Evolutionary conservation across 2,329 filamentous ascomycete species (phyloP).

Genomic region (Emericellopsis cladophorae): DNA sequence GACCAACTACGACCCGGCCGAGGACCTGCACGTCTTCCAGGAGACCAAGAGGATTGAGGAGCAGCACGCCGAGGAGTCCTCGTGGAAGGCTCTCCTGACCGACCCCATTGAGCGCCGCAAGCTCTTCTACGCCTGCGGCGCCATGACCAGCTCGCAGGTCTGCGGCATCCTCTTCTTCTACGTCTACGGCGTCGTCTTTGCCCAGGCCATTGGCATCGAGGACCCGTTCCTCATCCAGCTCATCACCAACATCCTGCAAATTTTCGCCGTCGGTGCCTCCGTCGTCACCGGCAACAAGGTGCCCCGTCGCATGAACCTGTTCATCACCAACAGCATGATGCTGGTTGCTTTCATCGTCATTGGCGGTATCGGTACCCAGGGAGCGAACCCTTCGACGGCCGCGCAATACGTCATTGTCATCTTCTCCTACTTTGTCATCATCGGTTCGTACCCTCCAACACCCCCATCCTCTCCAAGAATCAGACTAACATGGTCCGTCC

Average conservation of each 20-base stretch:
- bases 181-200: conserved; percentile 25
- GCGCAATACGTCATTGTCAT: conserved; percentile 9
- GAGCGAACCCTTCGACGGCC: conserved; percentile 3
- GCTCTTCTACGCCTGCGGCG: conserved; percentile 25
- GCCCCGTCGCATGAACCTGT: conserved; percentile 17
- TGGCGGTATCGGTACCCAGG: conserved; percentile 9
- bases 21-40: conserved; percentile 8
- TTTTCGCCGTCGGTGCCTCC: conserved; percentile 19
- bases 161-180: conserved; percentile 31
- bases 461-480: neutral
- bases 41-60: conserved; percentile 11
- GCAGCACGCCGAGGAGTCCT: conserved; percentile 14
- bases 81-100: conserved; percentile 21
- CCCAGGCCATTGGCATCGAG: conserved; percentile 21
- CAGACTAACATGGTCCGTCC: neutral
- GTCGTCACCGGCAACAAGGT: conserved; percentile 23
- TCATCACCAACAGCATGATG: conserved; percentile 20
- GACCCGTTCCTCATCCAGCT: conserved; percentile 23
- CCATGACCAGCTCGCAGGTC: conserved; percentile 27
- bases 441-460: conserved; percentile 6
- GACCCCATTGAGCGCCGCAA: conserved; percentile 30
- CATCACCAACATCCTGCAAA: conserved; percentile 24
- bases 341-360: conserved; percentile 19
- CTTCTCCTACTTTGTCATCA: conserved; percentile 16
- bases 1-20: conserved; percentile 13